Evolutionary conservation across 2,329 filamentous ascomycete species (phyloP).

Genomic region (Xylaria sp.): DNA sequence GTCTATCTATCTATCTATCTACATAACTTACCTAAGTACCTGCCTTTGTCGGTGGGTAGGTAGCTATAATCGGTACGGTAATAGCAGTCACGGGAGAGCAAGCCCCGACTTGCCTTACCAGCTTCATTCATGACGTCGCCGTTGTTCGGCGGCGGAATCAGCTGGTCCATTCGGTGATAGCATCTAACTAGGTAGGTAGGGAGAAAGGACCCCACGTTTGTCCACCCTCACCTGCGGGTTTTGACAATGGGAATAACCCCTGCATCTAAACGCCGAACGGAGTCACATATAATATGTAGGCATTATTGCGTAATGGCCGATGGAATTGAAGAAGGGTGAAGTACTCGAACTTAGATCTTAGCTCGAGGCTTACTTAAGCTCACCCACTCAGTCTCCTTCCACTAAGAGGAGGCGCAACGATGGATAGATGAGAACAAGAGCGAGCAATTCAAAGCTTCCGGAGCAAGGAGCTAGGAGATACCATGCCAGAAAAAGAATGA

Average conservation of each 20-base stretch:
- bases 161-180: neutral
- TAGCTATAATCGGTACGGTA: neutral
- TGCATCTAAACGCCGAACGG: constrained; percentile 2
- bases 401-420: too few relatives aligned
- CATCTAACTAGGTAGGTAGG: neutral
- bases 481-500: constrained; percentile 84
- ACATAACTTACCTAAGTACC: neutral
- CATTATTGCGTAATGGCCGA: constrained; percentile 10
- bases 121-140: constrained; percentile 4
- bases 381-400: too few relatives aligned
- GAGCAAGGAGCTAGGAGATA: constrained; percentile 82
- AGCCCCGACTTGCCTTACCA: neutral
- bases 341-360: neutral
- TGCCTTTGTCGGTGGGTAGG: neutral
- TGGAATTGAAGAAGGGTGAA: neutral
- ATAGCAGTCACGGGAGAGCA: neutral
- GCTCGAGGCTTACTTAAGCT: too few relatives aligned
- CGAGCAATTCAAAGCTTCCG: constrained; percentile 69
- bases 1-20: too few relatives aligned
- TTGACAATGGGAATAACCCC: neutral
- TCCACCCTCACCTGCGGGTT: neutral
- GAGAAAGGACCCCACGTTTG: neutral
- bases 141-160: neutral
- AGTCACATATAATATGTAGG: neutral
- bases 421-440: too few relatives aligned